Evolutionary conservation across 176 grass and related monocot genomes (phyloP), one percentile per base, ranked within the genome.

Genomic region (Eragrostis curvula): DNA sequence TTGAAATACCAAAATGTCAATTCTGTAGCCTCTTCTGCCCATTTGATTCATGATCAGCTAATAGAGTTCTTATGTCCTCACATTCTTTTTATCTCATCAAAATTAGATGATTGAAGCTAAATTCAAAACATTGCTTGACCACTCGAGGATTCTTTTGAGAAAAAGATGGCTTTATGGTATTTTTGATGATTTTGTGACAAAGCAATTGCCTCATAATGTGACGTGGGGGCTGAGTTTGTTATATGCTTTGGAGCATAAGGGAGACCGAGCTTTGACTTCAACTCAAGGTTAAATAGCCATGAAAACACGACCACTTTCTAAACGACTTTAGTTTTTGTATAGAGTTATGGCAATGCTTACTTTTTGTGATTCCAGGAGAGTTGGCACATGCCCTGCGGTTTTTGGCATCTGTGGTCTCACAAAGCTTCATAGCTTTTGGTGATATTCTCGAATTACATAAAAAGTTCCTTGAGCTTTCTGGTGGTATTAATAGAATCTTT

Each of bases 381-480:
- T 52, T 98, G 50, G 96, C 96, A 77, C 96, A 98, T 90, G 92
- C 96, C 8, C 75, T 98, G 30, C 88, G 93, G 41, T 98, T 95
- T 85, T 78, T 98, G 84, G 96, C 96, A 85, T 98, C 96, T 27
- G 92, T 98, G 53, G 93, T 98, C 12, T 98, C 92, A 46, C 96
- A 98, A 85, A 98, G 96, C 87, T 98, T 98, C 89, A 79, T 98
- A 78, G 96, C 96, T 70, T 98, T 98, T 83, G 96, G 96, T 49
- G 93, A 98, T 66, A 98, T 98, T 84, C 93, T 98, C 30, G 93
- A 98, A 73, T 83, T 98, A 70, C 84, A 98, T 80, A 95, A 91
- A 80, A 98, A 95, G 46, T 95, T 93, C 52, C 87, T 95, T 73
- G 88, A 95, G 90, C 90, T 95, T 73, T 95, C 92, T 84, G 96